Evolutionary conservation across 768 basidiomycete species (phyloP), one percentile per base, ranked within the genome.

Genomic region (Lyophyllum decastes): DNA sequence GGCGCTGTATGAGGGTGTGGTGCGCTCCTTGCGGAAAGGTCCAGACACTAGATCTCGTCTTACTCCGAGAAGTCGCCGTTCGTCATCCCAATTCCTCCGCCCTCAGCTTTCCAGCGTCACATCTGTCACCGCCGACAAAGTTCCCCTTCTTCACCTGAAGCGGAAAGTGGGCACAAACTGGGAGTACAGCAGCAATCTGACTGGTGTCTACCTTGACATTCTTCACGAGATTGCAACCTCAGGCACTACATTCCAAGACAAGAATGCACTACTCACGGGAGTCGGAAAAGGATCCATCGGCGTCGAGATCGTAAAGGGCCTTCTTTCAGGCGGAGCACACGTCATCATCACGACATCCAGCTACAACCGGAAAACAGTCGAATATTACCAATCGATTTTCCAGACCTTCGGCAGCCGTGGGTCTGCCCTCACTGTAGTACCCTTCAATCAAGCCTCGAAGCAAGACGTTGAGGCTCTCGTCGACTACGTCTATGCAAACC

Each of bases 361-460:
- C 67, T 98, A 97, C 78, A 95, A 82, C 71, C 94, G 97, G 61
- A 86, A 92, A 54, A 93, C 90, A 12, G 96, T 99, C 59, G 95
- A 98, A 73, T 99, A 95, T 74, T 99, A 99, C 74, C 97, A 99
- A 71, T 89, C 89, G 45, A 95, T 98, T 73, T 99, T 90, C 85
- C 97, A 98, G 73, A 88, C 90, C 58, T 89, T 88, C 66, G 97
- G 97, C 19, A 94, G 93, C 64, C 89, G 93, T 62, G 96, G 95
- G 9, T 95, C 96, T n/a, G 92, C 94, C 19, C 82, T 99, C 45
- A 95, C 95, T 12, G 96, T 99, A 50, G 96, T 99, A 33, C 97
- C 97, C 14, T 99, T 98, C 86, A 99, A 99, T 69, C 96, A 98
- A 72, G 97, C 92, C 26, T 98, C 97, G 3, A 97, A 94, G 75